Evolutionary conservation across 371 early-diverging fungal genomes (phyloP), one percentile per base, ranked within the genome.

Genomic region (Mucor piriformis): DNA sequence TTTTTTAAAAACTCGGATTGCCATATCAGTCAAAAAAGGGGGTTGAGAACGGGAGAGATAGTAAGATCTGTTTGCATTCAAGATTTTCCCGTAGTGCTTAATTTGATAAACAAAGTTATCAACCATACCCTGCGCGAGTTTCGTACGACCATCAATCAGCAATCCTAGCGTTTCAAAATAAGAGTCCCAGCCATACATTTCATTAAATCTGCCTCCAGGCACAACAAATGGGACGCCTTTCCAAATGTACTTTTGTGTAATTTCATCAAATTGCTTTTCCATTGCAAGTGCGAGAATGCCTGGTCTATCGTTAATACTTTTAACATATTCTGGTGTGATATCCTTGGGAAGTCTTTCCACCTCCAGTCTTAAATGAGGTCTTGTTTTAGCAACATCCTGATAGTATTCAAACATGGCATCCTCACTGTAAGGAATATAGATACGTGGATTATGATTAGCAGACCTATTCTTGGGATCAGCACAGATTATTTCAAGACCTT

Each of bases 141-240:
- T 90, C 18, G 88, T 65, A 7, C 88, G 84, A n/a, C 87, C 89
- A 68, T 95, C 95, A 4, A 82, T 82, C 40, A 94, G 63, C 34
- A 97, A 69, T 2, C 95, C 97, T 13, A 95, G 72, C 0, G 90
- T 79, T 61, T 91, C 93, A 78, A 97, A 97, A 69, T 95, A 95
- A 27, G 89, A 88, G 67, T 97, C 96, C 97, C 96, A 96, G 2
- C 96, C 96, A 68, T 97, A 97, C 92, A 94, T 94, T 74, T 97
- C 97, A 68, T 96, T 97, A 76, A 96, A 97, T 2, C 97, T 82
- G 2, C 97, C 97, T n/a, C 97, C 97, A 0, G 96, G 97, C 2
- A 97, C 96, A 15, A 95, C 90, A 67, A 95, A 97, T 1, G 95
- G 94, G 5, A 89, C 85, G 10, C 94, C 95, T 24, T 70, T 67